Base-by-base conservation (phyloP, 1,284 basidiomycete genomes). In the Ustilago hordei region DNA sequence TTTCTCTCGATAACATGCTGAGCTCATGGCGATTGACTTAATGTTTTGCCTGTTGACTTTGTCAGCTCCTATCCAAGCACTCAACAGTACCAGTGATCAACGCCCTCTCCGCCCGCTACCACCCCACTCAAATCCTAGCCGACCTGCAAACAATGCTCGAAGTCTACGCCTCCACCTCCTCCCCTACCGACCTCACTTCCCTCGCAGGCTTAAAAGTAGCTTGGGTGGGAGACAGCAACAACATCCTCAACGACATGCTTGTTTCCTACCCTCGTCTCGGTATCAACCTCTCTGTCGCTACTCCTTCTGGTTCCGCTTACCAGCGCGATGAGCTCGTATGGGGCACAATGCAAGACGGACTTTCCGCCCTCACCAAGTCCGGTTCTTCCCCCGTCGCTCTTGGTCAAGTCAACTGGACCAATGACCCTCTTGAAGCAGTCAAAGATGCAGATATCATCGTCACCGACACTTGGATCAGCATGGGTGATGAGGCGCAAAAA, bases 401-500 rank as follows among this genome's bases (percentile, higher is more conserved):
- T 74, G 88, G 88, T 55, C 79, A 84, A 38, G 93, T 95, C 57
- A 89, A 88, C 84, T 94, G 93, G 92, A 90, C 90, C 23, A 88
- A 88, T 34, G 91, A 93, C 81, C 95, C 97, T 0, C 89, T 89
- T 45, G 93, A 95, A 83, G 96, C 97, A 0, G 92, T 98, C 13
- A 87, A 91, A 15, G 92, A 92, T 55, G 96, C 97, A 17, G 95
- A 98, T 85, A 90, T 98, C 23, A 92, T 99, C 56, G 91, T 98
- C 23, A 99, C 97, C 2, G 84, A 85, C 61, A 86, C 82, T 4
- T 85, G 84, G 84, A 95, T 99, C 81, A 96, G 94, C 4, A 99
- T 99, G 96, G 97, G 96, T 34, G 95, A 98, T 87, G 97, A 99
- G 87, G 92, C 91, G 1, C 94, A 98, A 86, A 95, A 95, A 81